These are phyloP conservation scores for Aphanomyces stellatus DNA, from an alignment of 352 stramenopile species.

Conservation along the genomic window DNA sequence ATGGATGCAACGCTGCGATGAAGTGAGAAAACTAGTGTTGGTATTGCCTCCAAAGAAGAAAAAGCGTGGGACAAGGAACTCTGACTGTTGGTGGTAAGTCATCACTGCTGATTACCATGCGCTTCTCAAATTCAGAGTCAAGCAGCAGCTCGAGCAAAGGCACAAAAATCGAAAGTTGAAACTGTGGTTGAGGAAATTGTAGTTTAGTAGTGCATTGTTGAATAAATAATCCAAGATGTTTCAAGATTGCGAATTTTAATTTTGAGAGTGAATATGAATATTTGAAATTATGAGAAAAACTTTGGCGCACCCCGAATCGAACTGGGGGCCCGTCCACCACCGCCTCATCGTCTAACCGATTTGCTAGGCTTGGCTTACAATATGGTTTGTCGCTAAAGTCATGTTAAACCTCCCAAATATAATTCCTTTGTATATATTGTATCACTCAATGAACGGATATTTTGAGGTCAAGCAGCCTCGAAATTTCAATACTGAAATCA, in stretches of 20 bases:
- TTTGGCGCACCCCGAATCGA: neutral
- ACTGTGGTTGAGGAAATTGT: too few relatives aligned
- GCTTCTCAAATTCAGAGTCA: neutral
- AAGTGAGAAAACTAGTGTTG: neutral
- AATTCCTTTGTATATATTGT: neutral
- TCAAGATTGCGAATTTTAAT: neutral
- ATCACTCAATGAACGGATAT: neutral
- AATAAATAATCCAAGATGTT: too few relatives aligned
- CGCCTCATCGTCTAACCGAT: neutral
- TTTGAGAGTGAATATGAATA: neutral
- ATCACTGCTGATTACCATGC: neutral
- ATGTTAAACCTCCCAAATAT: neutral
- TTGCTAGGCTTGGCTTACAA: neutral
- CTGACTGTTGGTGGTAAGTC: neutral
- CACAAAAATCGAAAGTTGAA: too few relatives aligned
- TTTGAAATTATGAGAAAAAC: neutral
- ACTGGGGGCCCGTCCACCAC: neutral
- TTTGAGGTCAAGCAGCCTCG: neutral
- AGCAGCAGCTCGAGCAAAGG: neutral
- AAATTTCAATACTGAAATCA: neutral
- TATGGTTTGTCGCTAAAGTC: neutral
- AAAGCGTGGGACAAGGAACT: neutral
- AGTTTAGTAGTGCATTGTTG: too few relatives aligned
- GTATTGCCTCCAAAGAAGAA: neutral
- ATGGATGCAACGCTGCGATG: neutral